Evolutionary conservation across 2,329 filamentous ascomycete genomes (phyloP).

Genomic region (Diplodia seriata): DNA sequence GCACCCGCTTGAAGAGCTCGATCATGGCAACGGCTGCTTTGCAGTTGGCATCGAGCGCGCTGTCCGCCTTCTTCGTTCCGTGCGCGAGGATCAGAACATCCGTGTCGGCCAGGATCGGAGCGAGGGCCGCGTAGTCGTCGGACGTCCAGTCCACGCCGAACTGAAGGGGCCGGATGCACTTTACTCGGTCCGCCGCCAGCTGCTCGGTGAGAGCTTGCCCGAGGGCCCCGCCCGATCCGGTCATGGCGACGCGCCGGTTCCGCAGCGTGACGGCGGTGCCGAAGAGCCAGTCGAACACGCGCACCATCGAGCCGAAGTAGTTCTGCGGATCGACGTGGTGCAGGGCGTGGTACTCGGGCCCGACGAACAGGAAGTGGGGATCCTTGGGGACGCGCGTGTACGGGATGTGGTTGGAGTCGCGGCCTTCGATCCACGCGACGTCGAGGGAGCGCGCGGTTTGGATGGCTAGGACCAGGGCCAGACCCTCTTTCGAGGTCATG

Average conservation of each 20-base stretch:
- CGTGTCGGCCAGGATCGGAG: neutral
- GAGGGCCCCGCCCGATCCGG: neutral
- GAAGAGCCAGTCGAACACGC: conserved; percentile 15
- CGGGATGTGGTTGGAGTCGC: neutral
- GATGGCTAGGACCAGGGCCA: neutral
- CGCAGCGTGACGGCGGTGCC: conserved; percentile 4
- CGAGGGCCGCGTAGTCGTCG: neutral
- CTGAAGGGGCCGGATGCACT: neutral
- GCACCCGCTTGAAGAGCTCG: neutral
- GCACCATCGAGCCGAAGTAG: conserved; percentile 1
- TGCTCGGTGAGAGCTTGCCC: conserved; percentile 8
- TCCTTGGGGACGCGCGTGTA: neutral
- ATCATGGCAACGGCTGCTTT: neutral
- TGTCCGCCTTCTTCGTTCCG: neutral
- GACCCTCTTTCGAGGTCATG: neutral
- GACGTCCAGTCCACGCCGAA: conserved; percentile 12
- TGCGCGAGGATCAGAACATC: conserved; percentile 24
- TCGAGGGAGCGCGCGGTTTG: neutral
- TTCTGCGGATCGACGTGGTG: conserved; percentile 1
- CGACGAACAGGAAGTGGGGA: neutral
- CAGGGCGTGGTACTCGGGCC: neutral
- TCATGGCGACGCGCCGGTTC: neutral
- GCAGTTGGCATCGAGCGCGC: neutral
- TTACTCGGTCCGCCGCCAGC: neutral
- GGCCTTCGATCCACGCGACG: neutral